These are phyloP conservation scores for Pholiota molesta DNA, from an alignment of 768 basidiomycete genomes.

Conservation along the genomic window DNA sequence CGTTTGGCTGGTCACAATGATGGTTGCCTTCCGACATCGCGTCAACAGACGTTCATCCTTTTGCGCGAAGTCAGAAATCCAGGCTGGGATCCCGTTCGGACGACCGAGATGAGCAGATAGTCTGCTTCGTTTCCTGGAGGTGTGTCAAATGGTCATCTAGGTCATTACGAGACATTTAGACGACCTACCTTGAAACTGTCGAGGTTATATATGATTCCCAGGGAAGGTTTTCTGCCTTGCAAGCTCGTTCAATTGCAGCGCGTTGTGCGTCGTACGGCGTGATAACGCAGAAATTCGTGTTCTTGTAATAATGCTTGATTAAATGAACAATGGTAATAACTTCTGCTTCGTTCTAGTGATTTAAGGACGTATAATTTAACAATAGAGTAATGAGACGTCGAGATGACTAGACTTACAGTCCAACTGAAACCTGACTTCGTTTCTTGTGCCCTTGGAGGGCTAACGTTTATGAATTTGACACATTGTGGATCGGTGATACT, in stretches of 20 bases:
- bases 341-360: constrained; percentile 45
- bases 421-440: constrained; percentile 41
- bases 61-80: constrained; percentile 50
- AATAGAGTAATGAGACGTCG: neutral
- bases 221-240: constrained; percentile 37
- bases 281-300: constrained; percentile 45
- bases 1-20: constrained; percentile 45
- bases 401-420: constrained; percentile 34
- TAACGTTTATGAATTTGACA: constrained; percentile 47
- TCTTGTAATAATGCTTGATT: constrained; percentile 42
- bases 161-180: neutral
- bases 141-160: constrained; percentile 1
- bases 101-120: constrained; percentile 53
- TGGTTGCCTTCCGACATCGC: constrained; percentile 47
- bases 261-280: constrained; percentile 60
- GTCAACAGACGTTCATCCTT: constrained; percentile 59
- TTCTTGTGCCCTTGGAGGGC: constrained; percentile 35
- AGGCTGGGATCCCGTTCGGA: constrained; percentile 39
- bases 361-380: neutral
- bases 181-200: constrained; percentile 54
- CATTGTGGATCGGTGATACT: constrained; percentile 33
- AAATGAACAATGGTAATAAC: constrained; percentile 42
- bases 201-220: constrained; percentile 51
- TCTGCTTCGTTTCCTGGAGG: constrained; percentile 52
- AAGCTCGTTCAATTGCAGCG: constrained; percentile 37